phyloP scores from a whole-genome alignment of 2,329 filamentous ascomycete genomes.

The Fusarium brevicatenulatum region DNA sequence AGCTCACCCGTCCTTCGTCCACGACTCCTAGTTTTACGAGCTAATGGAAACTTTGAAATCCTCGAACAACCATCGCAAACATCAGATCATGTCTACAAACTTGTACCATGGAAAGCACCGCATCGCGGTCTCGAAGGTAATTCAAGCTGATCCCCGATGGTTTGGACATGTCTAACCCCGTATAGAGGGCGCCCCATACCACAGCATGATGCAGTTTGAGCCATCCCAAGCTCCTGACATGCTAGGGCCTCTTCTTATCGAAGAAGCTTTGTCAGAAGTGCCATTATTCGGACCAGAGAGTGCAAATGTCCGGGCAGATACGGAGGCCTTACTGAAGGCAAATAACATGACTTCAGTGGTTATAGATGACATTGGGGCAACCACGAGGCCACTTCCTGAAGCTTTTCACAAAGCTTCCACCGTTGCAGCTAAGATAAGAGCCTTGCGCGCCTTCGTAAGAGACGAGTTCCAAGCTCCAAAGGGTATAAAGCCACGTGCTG shows the following conservation, averaged over 20 bases:
- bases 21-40: slow-evolving; percentile 67
- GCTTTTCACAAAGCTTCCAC: slow-evolving; percentile 55
- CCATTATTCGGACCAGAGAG: slow-evolving; percentile 67
- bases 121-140: slow-evolving; percentile 66
- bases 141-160: background rate
- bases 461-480: slow-evolving; percentile 44
- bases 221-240: slow-evolving; percentile 62
- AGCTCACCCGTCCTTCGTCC: slow-evolving; percentile 65
- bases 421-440: slow-evolving; percentile 61
- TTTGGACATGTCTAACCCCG: slow-evolving; percentile 25
- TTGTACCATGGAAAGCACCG: slow-evolving; percentile 70
- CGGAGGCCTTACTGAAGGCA: slow-evolving; percentile 54
- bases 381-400: slow-evolving; percentile 50
- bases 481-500: slow-evolving; percentile 39
- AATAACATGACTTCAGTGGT: slow-evolving; percentile 47
- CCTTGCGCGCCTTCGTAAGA: slow-evolving; percentile 54
- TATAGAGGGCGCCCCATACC: slow-evolving; percentile 62
- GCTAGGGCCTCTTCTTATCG: slow-evolving; percentile 64
- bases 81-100: slow-evolving; percentile 66
- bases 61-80: slow-evolving; percentile 69
- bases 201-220: slow-evolving; percentile 68
- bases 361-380: slow-evolving; percentile 52
- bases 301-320: slow-evolving; percentile 54
- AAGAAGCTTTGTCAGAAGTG: slow-evolving; percentile 63
- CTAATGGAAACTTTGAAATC: slow-evolving; percentile 70